Evolutionary conservation across 202 grass and related monocot genomes (phyloP).

Genomic region (Bolboschoenoplectus hybrid): DNA sequence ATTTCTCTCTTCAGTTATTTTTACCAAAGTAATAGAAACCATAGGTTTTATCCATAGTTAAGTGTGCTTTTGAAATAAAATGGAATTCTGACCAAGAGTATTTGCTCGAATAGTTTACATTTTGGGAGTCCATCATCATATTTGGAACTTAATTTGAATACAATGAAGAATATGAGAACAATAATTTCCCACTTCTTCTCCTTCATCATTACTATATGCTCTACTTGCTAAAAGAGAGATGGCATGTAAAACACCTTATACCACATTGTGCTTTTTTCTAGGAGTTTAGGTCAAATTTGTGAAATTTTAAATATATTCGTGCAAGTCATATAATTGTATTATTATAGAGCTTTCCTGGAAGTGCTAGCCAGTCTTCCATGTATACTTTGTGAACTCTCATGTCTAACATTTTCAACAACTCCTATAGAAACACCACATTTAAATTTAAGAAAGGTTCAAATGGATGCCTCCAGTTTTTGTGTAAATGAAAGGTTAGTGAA

Average conservation of each 20-base stretch:
- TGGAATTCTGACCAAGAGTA: not conserved
- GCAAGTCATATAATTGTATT: slow-evolving; percentile 20
- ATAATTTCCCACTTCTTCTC: not conserved
- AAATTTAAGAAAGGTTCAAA: not conserved
- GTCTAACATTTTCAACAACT: not conserved
- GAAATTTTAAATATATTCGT: not conserved
- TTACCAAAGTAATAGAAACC: not conserved
- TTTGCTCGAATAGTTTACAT: not conserved
- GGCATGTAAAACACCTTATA: not conserved
- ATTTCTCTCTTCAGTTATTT: not conserved
- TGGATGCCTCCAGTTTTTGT: not conserved
- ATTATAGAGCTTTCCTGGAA: not conserved
- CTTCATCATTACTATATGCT: not conserved
- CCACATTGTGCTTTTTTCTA: slow-evolving; percentile 1
- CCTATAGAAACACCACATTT: no score
- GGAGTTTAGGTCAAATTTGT: not conserved
- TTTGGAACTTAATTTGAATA: not conserved
- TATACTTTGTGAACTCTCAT: slow-evolving; percentile 9
- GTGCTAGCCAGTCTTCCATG: not conserved
- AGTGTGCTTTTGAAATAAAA: not conserved
- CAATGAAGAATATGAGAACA: not conserved
- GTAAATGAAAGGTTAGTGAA: not conserved
- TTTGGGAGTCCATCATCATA: not conserved
- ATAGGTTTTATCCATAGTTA: not conserved
- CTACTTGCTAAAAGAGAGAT: slow-evolving; percentile 9